A percentile compares a stretch with the other conserved stretches of the same genome.
phyloP scores from a whole-genome alignment of 768 basidiomycete genomes.

The Kwoniella sp. region DNA sequence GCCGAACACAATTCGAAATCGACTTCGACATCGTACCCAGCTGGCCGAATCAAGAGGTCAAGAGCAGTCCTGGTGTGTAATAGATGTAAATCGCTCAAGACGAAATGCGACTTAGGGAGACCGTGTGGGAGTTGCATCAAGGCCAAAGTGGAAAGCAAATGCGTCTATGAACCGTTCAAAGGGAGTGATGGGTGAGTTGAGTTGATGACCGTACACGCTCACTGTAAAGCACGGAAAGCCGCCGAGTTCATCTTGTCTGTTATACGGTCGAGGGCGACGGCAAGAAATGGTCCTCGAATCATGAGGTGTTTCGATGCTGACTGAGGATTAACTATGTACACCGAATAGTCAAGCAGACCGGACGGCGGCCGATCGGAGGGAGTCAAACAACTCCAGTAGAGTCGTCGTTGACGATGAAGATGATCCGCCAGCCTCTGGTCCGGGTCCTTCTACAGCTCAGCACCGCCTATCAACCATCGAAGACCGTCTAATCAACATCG shows the following conservation, averaged over 20 bases:
- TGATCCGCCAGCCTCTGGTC: not conserved
- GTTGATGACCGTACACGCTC: too few relatives aligned
- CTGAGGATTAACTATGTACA: too few relatives aligned
- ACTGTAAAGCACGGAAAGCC: too few relatives aligned
- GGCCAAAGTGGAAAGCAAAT: constrained; percentile 12
- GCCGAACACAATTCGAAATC: not conserved
- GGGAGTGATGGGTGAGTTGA: constrained; percentile 4
- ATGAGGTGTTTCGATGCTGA: too few relatives aligned
- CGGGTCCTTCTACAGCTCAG: constrained; percentile 2
- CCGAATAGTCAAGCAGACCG: not conserved
- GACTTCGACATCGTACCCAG: not conserved
- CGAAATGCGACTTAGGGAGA: constrained; percentile 13
- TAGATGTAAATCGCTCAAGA: constrained; percentile 22
- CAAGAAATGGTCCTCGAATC: too few relatives aligned
- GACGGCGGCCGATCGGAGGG: not conserved
- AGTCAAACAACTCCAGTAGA: not conserved
- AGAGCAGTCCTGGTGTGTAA: constrained; percentile 18
- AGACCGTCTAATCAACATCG: not conserved
- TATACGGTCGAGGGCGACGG: too few relatives aligned
- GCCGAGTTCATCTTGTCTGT: not conserved
- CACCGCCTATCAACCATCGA: not conserved
- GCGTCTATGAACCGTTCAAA: constrained; percentile 17
- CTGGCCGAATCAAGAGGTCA: constrained; percentile 6
- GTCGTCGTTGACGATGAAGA: not conserved
- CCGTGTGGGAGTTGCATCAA: constrained; percentile 15